Evolutionary conservation across 2,329 filamentous ascomycete genomes (phyloP).

Genomic region (Cladorrhinum sp.): DNA sequence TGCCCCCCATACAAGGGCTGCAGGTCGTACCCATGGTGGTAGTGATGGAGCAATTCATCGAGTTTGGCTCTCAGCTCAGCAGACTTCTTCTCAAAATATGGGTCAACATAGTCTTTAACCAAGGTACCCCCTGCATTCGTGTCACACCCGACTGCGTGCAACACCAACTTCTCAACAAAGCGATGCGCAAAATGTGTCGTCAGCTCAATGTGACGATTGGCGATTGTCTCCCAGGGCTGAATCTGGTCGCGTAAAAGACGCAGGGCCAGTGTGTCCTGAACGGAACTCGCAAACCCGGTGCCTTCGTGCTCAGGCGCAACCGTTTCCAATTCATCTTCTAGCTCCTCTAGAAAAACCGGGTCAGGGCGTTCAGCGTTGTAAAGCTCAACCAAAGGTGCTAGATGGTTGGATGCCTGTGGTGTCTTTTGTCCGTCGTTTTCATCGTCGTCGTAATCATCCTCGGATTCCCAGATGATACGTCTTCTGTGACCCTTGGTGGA

Average conservation of each 20-base stretch:
- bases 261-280: slow-evolving; percentile 37
- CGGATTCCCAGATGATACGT: slow-evolving; percentile 9
- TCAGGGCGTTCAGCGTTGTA: slow-evolving; percentile 34
- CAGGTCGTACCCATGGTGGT: slow-evolving; percentile 31
- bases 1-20: slow-evolving; percentile 26
- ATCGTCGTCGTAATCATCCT: not conserved
- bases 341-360: slow-evolving; percentile 11
- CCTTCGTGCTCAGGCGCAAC: slow-evolving; percentile 39
- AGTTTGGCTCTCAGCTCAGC: slow-evolving; percentile 34
- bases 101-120: slow-evolving; percentile 21
- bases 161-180: slow-evolving; percentile 39
- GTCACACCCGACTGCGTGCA: slow-evolving; percentile 33
- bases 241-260: slow-evolving; percentile 41
- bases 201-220: slow-evolving; percentile 35
- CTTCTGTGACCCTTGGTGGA: slow-evolving; percentile 8
- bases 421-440: not conserved
- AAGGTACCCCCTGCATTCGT: slow-evolving; percentile 26
- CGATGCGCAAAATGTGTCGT: slow-evolving; percentile 31
- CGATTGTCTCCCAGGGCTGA: slow-evolving; percentile 38
- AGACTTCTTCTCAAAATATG: slow-evolving; percentile 28
- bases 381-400: slow-evolving; percentile 30
- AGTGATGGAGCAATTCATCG: slow-evolving; percentile 39
- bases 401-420: slow-evolving; percentile 26
- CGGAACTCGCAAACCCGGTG: slow-evolving; percentile 38
- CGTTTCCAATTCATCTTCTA: slow-evolving; percentile 31